phyloP scores from a whole-genome alignment of 2,329 filamentous ascomycete species.

The Neonectria magnoliae region DNA sequence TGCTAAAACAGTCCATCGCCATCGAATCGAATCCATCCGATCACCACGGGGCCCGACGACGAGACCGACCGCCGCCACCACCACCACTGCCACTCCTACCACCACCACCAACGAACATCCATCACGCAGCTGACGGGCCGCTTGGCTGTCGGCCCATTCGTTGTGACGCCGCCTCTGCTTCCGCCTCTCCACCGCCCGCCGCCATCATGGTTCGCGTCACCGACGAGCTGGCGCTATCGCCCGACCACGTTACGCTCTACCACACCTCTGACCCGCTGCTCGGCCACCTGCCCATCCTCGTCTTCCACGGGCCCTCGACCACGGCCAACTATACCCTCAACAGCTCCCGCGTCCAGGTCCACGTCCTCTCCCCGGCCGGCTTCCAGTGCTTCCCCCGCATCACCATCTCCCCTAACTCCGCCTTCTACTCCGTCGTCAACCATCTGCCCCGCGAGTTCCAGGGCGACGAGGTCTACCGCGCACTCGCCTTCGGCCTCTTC shows the following conservation, averaged over 20 bases:
- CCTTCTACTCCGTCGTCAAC: conserved; percentile 89
- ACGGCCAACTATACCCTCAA: conserved; percentile 87
- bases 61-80: neutral
- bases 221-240: conserved; percentile 80
- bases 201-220: conserved; percentile 84
- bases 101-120: conserved; percentile 36
- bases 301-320: conserved; percentile 93
- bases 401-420: conserved; percentile 91
- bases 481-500: conserved; percentile 88
- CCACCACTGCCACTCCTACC: neutral
- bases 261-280: conserved; percentile 87
- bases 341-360: conserved; percentile 93
- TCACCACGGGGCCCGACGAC: neutral
- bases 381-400: conserved; percentile 90
- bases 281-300: conserved; percentile 81
- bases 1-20: neutral
- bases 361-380: conserved; percentile 89
- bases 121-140: conserved; percentile 21
- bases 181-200: neutral
- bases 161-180: conserved; percentile 49
- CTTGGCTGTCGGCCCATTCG: conserved; percentile 35
- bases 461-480: conserved; percentile 92
- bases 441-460: conserved; percentile 93
- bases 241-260: conserved; percentile 87
- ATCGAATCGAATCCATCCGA: neutral